These are phyloP conservation scores for Phoma sp. DNA, from an alignment of 2,329 filamentous ascomycete species.

Conservation along the genomic window DNA sequence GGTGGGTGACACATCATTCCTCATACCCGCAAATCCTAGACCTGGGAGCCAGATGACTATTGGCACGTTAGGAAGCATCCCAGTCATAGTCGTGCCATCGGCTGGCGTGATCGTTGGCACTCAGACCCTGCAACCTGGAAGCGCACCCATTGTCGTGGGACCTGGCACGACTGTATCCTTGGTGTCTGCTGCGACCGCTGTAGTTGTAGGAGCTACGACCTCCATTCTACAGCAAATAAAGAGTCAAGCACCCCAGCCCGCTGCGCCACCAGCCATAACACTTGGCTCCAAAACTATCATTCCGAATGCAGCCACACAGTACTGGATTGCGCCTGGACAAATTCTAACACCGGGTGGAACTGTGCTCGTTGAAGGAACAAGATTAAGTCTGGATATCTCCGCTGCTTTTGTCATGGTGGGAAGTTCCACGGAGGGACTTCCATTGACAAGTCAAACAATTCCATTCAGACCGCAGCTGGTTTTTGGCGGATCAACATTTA, in stretches of 20 bases:
- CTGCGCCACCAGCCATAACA: slow-evolving; percentile 46
- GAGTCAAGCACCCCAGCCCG: no score
- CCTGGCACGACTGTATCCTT: slow-evolving; percentile 40
- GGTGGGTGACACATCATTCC: slow-evolving; percentile 32
- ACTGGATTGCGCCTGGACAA: slow-evolving; percentile 49
- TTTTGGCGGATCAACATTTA: slow-evolving; percentile 8
- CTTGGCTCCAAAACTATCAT: slow-evolving; percentile 50
- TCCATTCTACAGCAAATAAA: slow-evolving; percentile 24
- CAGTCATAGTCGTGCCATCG: slow-evolving; percentile 41
- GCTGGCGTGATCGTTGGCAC: slow-evolving; percentile 43
- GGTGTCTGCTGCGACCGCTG: slow-evolving; percentile 34
- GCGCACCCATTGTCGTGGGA: slow-evolving; percentile 43
- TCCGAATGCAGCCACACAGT: slow-evolving; percentile 55
- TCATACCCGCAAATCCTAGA: slow-evolving; percentile 8
- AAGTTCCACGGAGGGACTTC: slow-evolving; percentile 38
- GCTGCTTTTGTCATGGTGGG: slow-evolving; percentile 51
- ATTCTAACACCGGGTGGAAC: slow-evolving; percentile 49
- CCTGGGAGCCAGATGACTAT: slow-evolving; percentile 14
- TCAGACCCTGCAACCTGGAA: slow-evolving; percentile 46
- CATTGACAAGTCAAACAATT: neutral
- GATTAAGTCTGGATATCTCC: slow-evolving; percentile 49
- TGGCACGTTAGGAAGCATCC: slow-evolving; percentile 30
- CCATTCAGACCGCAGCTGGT: neutral
- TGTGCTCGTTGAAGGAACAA: slow-evolving; percentile 46
- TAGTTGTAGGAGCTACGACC: slow-evolving; percentile 36